phyloP scores from a whole-genome alignment of 257 asterid species.

The Gentiana macrophylla region DNA sequence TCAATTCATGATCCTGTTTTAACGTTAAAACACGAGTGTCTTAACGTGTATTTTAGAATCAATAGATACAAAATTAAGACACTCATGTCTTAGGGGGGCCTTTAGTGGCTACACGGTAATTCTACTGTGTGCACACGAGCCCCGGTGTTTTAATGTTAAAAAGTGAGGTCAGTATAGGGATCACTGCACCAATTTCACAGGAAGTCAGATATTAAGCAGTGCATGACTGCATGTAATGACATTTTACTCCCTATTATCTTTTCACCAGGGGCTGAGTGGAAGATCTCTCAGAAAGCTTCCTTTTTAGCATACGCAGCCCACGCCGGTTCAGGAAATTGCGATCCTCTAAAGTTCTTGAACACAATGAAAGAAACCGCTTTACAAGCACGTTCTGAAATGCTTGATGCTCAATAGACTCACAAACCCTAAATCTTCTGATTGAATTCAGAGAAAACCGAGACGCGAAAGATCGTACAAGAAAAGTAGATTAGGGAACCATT shows the following conservation, averaged over 20 bases:
- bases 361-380: slow-evolving; percentile 62
- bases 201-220: not conserved
- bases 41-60: no score
- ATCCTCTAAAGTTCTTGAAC: slow-evolving; percentile 48
- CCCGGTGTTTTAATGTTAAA: no score
- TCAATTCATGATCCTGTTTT: no score
- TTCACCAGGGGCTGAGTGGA: slow-evolving; percentile 83
- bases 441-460: not conserved
- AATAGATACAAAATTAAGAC: not conserved
- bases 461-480: no score
- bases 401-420: slow-evolving; percentile 24
- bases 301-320: slow-evolving; percentile 84
- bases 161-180: no score
- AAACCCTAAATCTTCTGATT: not conserved
- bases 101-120: no score
- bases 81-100: no score
- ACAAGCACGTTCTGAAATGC: slow-evolving; percentile 58
- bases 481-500: no score
- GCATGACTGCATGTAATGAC: not conserved
- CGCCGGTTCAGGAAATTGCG: slow-evolving; percentile 48
- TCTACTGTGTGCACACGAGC: no score
- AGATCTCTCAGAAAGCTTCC: slow-evolving; percentile 95
- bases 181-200: no score
- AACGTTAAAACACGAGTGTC: no score
- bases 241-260: not conserved